Base-by-base conservation (phyloP, 2,329 filamentous ascomycete species). In the Plenodomus lindquistii region DNA sequence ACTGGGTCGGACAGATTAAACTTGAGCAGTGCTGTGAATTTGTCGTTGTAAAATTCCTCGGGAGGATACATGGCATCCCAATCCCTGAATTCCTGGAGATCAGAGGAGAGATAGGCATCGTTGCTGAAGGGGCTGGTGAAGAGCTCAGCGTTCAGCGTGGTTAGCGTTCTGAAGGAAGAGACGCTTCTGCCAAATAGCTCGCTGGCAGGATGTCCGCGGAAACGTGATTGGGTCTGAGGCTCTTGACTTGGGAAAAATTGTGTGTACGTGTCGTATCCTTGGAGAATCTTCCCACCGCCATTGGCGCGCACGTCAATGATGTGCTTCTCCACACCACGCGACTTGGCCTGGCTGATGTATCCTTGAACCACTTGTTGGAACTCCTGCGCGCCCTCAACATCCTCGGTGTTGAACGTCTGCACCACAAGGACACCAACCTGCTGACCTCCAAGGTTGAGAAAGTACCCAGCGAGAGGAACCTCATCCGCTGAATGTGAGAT, bases 301-400 rank as follows among this genome's bases (percentile, higher is more conserved):
- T 89, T 89, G 9, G 73, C 75, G 4, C 81, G 79, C 5, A 89
- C 59, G 57, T 89, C 86, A 52, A 89, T 81, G 39, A 89, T 75
- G 6, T 88, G 73, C 59, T 81, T 85, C 19, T 73, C 79, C 56
- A 84, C 82, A 1, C 77, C 75, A 4, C 74, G 73, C 0, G 66
- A 57, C 40, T 78, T 74, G n/a, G 78, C 75, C 20, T 75, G 66
- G 0, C 72, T 66, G 13, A 85, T 72, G 59, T 84, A 80, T 0
- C 66, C 31, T 21, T 75, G 57, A 3, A 77, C 59, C 0, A 72
- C 62, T 36, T 57, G 38, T 44, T 75, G 73, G 48, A 76, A 79
- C 13, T 71, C 63, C 21, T 52, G 51, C 0, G 54, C 50, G 2
- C 55, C 59, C 2, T 44, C 37, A 9, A 47, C 52, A 17, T 57